Evolutionary conservation across 2,329 filamentous ascomycete species (phyloP).

Genomic region (Magnaporthiopsis incrustans): DNA sequence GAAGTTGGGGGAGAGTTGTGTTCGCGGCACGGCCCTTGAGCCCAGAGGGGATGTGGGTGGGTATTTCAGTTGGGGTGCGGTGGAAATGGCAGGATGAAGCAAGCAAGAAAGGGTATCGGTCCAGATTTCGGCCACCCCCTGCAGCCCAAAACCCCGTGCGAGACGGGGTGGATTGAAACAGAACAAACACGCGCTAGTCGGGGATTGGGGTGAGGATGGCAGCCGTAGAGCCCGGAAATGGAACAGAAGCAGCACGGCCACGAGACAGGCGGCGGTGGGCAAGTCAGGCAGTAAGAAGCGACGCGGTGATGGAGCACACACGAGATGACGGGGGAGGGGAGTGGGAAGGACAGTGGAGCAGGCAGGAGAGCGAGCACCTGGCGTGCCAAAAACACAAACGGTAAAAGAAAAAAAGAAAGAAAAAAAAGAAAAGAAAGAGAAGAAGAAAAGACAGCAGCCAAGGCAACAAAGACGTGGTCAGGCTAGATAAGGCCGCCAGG

Average conservation of each 20-base stretch:
- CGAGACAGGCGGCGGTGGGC: not conserved
- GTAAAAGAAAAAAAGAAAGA: not conserved
- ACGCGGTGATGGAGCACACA: not conserved
- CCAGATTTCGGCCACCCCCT: not conserved
- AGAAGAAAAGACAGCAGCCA: no score
- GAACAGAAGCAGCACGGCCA: not conserved
- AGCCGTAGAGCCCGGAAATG: not conserved
- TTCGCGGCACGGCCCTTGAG: slow-evolving; percentile 3
- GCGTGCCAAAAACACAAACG: not conserved
- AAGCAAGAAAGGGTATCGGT: not conserved
- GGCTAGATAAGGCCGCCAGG: not conserved
- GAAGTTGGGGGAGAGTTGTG: slow-evolving; percentile 2
- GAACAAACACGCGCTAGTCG: not conserved
- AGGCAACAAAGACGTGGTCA: not conserved
- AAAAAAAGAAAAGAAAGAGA: no score
- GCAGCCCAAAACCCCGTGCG: not conserved
- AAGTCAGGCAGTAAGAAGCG: not conserved
- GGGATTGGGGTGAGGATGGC: not conserved
- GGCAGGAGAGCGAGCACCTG: not conserved
- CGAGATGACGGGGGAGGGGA: not conserved
- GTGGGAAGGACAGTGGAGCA: not conserved
- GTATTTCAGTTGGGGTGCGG: not conserved
- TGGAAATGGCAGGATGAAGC: not conserved
- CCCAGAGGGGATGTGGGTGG: not conserved
- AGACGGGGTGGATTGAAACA: not conserved